phyloP scores from a whole-genome alignment of 2,329 filamentous ascomycete species.

The Plenodomus tracheiphilus region DNA sequence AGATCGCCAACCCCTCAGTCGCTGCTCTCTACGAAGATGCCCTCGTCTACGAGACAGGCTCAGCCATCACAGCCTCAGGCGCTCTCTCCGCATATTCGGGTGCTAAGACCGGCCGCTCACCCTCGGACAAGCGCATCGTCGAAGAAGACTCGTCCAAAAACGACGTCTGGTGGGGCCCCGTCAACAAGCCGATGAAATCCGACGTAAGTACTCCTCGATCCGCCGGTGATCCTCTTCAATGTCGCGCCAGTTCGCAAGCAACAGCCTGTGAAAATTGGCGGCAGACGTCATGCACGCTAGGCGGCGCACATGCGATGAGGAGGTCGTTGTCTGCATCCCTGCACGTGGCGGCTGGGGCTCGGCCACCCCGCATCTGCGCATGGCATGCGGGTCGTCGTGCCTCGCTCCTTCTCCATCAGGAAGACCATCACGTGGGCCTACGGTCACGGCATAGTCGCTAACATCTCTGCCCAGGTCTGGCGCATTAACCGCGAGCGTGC shows the following conservation, averaged over 20 bases:
- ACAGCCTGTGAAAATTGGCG: conserved; percentile 33
- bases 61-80: conserved; percentile 93
- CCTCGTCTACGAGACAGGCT: conserved; percentile 94
- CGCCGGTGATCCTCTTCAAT: conserved; percentile 8
- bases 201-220: conserved; percentile 68
- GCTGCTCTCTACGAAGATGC: conserved; percentile 98
- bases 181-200: conserved; percentile 98
- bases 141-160: conserved; percentile 87
- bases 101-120: conserved; percentile 95
- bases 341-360: conserved; percentile 33
- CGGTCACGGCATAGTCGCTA: no score
- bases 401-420: conserved; percentile 1
- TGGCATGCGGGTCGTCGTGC: conserved; percentile 19
- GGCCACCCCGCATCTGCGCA: conserved; percentile 40
- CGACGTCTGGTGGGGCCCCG: conserved; percentile 97
- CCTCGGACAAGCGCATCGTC: conserved; percentile 96
- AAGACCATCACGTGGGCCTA: conserved; percentile 31
- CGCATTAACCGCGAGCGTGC: conserved; percentile 99
- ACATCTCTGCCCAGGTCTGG: conserved; percentile 72
- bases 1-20: conserved; percentile 90
- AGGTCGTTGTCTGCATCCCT: conserved; percentile 26
- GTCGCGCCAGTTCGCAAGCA: conserved; percentile 11
- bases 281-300: conserved; percentile 41
- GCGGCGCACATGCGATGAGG: conserved; percentile 36
- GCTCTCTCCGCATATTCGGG: conserved; percentile 97